phyloP scores from a whole-genome alignment of 164 flowering plant genomes.

The Santalum album region DNA sequence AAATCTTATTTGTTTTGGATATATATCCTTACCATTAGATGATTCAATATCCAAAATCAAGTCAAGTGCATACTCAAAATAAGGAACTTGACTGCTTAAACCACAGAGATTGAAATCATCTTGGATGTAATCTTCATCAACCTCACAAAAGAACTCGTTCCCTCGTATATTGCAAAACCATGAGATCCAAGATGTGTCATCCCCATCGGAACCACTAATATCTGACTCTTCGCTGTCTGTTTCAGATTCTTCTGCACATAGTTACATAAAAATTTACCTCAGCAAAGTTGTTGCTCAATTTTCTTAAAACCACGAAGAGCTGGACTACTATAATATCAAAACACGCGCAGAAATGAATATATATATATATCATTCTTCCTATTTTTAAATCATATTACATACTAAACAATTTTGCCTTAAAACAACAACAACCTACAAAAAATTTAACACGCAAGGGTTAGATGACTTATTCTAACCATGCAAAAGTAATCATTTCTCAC shows the following conservation, averaged over 20 bases:
- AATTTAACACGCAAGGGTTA: no score
- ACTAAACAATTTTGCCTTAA: no score
- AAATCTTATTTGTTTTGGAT: no score
- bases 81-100: constrained; percentile 79
- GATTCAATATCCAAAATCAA: constrained; percentile 85
- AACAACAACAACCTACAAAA: no score
- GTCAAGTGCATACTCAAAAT: constrained; percentile 89
- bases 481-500: no score
- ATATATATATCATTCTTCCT: no score
- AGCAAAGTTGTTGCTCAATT: no score
- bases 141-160: constrained; percentile 91
- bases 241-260: constrained; percentile 60
- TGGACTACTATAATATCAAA: no score
- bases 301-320: no score
- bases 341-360: no score
- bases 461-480: no score
- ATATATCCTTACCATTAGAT: constrained; percentile 74
- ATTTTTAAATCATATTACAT: no score
- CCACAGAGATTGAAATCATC: constrained; percentile 94
- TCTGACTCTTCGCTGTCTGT: constrained; percentile 88
- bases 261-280: not conserved
- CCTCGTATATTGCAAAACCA: constrained; percentile 94
- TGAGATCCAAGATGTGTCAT: constrained; percentile 90
- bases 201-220: constrained; percentile 89
- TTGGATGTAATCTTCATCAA: constrained; percentile 93